These are phyloP conservation scores for Penicillium coprophilum DNA, from an alignment of 495 filamentous ascomycete genomes.

Conservation along the genomic window DNA sequence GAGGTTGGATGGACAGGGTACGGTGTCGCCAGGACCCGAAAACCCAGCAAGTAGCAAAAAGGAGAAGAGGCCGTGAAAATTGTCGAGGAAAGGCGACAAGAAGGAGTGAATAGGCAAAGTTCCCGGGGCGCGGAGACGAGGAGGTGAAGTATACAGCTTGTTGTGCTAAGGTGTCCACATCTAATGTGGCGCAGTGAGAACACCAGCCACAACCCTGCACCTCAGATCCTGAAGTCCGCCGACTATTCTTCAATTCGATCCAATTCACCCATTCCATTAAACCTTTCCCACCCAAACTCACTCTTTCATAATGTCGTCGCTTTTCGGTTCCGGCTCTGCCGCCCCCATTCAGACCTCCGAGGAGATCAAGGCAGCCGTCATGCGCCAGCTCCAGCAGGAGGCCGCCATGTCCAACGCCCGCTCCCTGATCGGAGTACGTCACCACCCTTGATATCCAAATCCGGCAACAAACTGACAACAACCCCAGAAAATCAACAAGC, in stretches of 20 bases:
- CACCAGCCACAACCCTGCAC: slow-evolving; percentile 27
- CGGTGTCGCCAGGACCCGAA: slow-evolving; percentile 36
- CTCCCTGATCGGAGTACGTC: slow-evolving; percentile 68
- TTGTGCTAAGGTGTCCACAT: slow-evolving; percentile 38
- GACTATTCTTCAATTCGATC: slow-evolving; percentile 13
- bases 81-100: slow-evolving; percentile 15
- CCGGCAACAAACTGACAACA: slow-evolving; percentile 8
- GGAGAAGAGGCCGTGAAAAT: slow-evolving; percentile 13
- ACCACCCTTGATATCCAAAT: neutral
- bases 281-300: slow-evolving; percentile 4
- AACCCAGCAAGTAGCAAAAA: slow-evolving; percentile 19
- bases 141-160: slow-evolving; percentile 21
- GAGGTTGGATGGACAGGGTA: slow-evolving; percentile 20
- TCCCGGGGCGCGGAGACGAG: slow-evolving; percentile 6
- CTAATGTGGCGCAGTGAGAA: slow-evolving; percentile 29
- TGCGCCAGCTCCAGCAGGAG: slow-evolving; percentile 73
- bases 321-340: slow-evolving; percentile 36
- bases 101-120: slow-evolving; percentile 24
- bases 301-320: slow-evolving; percentile 37
- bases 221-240: slow-evolving; percentile 14
- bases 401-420: slow-evolving; percentile 72
- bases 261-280: slow-evolving; percentile 2
- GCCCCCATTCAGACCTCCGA: slow-evolving; percentile 42
- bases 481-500: slow-evolving; percentile 85
- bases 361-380: slow-evolving; percentile 66